Evolutionary conservation across 192 early-diverging fungal species (phyloP).

Genomic region (Coemansia sp.): DNA sequence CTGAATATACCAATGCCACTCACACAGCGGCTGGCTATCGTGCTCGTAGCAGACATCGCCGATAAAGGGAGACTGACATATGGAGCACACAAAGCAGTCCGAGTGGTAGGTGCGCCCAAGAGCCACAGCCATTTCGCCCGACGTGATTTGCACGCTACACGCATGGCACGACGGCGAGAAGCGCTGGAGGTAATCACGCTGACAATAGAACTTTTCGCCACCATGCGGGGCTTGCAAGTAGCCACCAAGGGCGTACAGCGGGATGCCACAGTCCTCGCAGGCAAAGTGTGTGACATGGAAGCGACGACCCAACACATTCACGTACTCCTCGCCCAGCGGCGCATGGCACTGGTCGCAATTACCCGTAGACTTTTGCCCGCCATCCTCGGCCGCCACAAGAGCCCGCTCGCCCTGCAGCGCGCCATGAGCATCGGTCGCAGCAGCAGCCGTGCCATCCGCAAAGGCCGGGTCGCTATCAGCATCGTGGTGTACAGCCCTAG

Average conservation of each 20-base stretch:
- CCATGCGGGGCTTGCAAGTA: slow-evolving; percentile 45
- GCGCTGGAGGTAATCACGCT: slow-evolving; percentile 53
- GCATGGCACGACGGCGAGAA: slow-evolving; percentile 52
- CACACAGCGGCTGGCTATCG: slow-evolving; percentile 52
- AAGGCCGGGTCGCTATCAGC: background rate
- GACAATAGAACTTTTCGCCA: slow-evolving; percentile 48
- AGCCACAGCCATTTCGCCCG: slow-evolving; percentile 52
- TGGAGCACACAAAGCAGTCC: slow-evolving; percentile 54
- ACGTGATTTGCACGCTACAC: slow-evolving; percentile 51
- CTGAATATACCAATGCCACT: slow-evolving; percentile 56
- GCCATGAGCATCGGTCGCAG: slow-evolving; percentile 4
- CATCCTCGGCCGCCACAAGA: background rate
- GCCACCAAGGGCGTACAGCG: slow-evolving; percentile 53
- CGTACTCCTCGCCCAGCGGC: slow-evolving; percentile 50
- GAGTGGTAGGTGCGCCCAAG: slow-evolving; percentile 53
- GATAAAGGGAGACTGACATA: slow-evolving; percentile 54
- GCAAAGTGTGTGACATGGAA: slow-evolving; percentile 52
- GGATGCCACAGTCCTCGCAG: slow-evolving; percentile 53
- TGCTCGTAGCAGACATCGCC: slow-evolving; percentile 56
- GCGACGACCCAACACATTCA: slow-evolving; percentile 44
- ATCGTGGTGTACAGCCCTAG: background rate
- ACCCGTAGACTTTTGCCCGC: background rate
- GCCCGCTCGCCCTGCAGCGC: background rate
- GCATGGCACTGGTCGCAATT: slow-evolving; percentile 33
- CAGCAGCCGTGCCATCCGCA: background rate